Evolutionary conservation across 1,284 basidiomycete genomes (phyloP).

Genomic region (Apiotrichum akiyoshidainum): DNA sequence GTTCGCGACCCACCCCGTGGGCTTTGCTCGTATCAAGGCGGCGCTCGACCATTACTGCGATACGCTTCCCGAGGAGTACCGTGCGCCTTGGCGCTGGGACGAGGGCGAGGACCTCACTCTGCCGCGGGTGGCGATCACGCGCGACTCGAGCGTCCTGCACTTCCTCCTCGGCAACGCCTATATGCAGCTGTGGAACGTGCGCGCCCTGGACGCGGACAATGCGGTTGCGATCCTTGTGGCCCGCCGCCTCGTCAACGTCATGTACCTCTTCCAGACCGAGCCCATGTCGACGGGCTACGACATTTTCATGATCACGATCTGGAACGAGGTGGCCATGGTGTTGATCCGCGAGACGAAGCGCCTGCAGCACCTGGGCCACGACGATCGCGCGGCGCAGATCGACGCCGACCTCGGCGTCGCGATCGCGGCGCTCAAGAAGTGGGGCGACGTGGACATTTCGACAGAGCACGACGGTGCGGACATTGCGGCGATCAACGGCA

Average conservation of each 20-base stretch:
- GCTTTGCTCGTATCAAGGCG: constrained; percentile 17
- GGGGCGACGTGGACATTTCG: constrained; percentile 27
- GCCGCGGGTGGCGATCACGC: constrained; percentile 15
- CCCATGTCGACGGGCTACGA: constrained; percentile 26
- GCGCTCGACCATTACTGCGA: constrained; percentile 20
- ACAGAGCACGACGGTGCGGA: constrained; percentile 24
- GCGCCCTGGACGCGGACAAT: constrained; percentile 25
- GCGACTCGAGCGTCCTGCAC: constrained; percentile 21
- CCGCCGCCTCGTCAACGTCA: constrained; percentile 28
- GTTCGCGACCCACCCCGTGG: constrained; percentile 16
- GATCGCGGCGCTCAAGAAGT: constrained; percentile 25
- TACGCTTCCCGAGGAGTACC: constrained; percentile 27
- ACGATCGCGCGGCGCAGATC: constrained; percentile 21
- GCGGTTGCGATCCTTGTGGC: constrained; percentile 28
- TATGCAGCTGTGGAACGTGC: constrained; percentile 32
- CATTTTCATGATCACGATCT: constrained; percentile 30
- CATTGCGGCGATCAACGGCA: constrained; percentile 31
- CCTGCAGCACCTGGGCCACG: constrained; percentile 13
- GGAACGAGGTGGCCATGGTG: constrained; percentile 35
- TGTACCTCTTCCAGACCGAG: constrained; percentile 25
- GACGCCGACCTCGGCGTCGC: constrained; percentile 33
- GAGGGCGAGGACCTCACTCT: constrained; percentile 17
- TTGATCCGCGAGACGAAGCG: constrained; percentile 31
- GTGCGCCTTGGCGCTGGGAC: constrained; percentile 36
- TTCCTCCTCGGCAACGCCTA: constrained; percentile 32